These are phyloP conservation scores for Diplodia mutila DNA, from an alignment of 2,329 filamentous ascomycete genomes.

Conservation along the genomic window DNA sequence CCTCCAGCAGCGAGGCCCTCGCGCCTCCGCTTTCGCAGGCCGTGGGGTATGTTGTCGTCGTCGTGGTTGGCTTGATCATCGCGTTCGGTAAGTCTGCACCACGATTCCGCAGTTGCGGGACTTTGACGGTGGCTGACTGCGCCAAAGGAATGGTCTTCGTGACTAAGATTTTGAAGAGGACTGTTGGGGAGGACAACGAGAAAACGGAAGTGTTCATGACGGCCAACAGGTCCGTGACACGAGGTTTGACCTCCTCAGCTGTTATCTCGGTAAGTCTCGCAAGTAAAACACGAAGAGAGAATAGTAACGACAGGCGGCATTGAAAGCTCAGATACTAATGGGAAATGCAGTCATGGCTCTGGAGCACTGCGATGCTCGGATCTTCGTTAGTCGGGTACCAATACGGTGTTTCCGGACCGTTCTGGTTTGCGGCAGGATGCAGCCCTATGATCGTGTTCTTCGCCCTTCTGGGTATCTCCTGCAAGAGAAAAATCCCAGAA, in stretches of 20 bases:
- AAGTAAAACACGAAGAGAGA: too few species aligned
- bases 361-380: conserved; percentile 58
- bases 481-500: conserved; percentile 57
- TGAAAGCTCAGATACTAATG: background rate
- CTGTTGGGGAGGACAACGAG: conserved; percentile 52
- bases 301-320: background rate
- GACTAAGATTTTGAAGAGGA: conserved; percentile 53
- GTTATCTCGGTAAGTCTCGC: conserved; percentile 42
- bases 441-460: conserved; percentile 55
- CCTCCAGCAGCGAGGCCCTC: conserved; percentile 21
- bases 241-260: conserved; percentile 57
- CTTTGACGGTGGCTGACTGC: background rate
- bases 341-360: conserved; percentile 52
- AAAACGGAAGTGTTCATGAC: conserved; percentile 63
- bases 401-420: conserved; percentile 59
- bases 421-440: conserved; percentile 58
- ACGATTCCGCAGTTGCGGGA: background rate
- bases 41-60: conserved; percentile 50
- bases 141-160: conserved; percentile 51
- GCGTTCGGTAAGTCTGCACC: conserved; percentile 39
- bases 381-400: conserved; percentile 57
- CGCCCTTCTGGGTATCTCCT: conserved; percentile 55
- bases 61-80: conserved; percentile 47
- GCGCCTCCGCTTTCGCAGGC: conserved; percentile 35
- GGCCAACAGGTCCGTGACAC: conserved; percentile 56